These are phyloP conservation scores for Citrus cavaleriei DNA, from an alignment of 345 rosid genomes.

Conservation along the genomic window DNA sequence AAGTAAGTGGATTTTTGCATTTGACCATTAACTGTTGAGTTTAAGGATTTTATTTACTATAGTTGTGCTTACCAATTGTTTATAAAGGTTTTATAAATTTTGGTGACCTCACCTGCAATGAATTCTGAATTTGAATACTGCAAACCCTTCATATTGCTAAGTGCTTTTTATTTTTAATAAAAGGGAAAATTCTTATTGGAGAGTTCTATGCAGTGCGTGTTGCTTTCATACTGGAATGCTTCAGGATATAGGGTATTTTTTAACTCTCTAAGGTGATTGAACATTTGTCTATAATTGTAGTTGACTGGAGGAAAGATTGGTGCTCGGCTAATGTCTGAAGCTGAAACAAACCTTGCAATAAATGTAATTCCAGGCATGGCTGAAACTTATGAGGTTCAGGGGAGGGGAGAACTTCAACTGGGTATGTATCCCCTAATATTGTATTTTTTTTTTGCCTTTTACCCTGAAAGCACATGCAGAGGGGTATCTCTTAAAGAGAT, in stretches of 20 bases:
- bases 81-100: background rate
- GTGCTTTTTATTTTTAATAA: background rate
- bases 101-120: background rate
- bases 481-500: background rate
- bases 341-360: constrained; percentile 97
- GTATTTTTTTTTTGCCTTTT: background rate
- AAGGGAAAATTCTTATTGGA: background rate
- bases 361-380: constrained; percentile 85
- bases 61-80: background rate
- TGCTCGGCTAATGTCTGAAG: constrained; percentile 83
- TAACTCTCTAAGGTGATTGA: constrained; percentile 11
- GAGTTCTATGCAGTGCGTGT: background rate
- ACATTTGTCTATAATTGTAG: constrained; percentile 36
- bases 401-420: constrained; percentile 98
- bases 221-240: background rate
- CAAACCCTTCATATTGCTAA: background rate
- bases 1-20: background rate
- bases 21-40: background rate
- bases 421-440: constrained; percentile 47
- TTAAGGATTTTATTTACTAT: background rate
- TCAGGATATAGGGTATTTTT: background rate
- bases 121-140: background rate
- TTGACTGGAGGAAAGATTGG: constrained; percentile 93
- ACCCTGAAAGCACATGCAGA: background rate
- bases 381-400: constrained; percentile 94